These are phyloP conservation scores for Ustilago vetiveriae DNA, from an alignment of 1,284 basidiomycete genomes.

Conservation along the genomic window DNA sequence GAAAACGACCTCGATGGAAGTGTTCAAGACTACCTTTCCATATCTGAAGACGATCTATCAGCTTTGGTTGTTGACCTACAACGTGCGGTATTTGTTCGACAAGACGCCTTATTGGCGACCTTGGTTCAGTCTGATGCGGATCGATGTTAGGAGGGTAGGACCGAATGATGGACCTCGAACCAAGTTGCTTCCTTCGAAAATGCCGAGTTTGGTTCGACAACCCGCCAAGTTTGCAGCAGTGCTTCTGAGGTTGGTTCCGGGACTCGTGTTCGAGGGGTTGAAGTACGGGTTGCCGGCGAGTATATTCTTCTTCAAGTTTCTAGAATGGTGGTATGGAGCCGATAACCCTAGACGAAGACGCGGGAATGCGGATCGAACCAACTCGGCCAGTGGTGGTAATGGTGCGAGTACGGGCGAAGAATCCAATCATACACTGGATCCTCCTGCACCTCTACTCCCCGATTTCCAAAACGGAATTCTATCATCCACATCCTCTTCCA, in stretches of 20 bases:
- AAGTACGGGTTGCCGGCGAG: conserved; percentile 86
- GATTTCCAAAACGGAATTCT: conserved; percentile 12
- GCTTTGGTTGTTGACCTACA: conserved; percentile 79
- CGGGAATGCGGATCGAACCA: neutral
- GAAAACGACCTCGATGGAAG: conserved; percentile 1
- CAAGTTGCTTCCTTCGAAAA: conserved; percentile 34
- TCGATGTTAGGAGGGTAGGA: conserved; percentile 81
- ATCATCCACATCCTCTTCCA: neutral
- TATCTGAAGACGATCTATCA: conserved; percentile 82
- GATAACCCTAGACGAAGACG: conserved; percentile 74
- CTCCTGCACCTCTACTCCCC: conserved; percentile 12
- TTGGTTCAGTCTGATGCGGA: conserved; percentile 84
- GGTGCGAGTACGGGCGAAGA: conserved; percentile 54
- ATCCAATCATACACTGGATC: conserved; percentile 11
- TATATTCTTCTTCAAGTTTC: conserved; percentile 95
- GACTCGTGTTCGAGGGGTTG: conserved; percentile 68
- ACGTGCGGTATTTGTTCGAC: conserved; percentile 90
- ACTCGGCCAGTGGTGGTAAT: neutral
- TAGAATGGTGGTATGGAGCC: conserved; percentile 99
- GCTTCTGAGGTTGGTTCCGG: conserved; percentile 37
- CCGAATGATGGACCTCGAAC: conserved; percentile 44
- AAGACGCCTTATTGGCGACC: conserved; percentile 87
- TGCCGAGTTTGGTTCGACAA: conserved; percentile 43
- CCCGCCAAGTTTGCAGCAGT: conserved; percentile 37
- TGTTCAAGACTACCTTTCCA: conserved; percentile 74